Evolutionary conservation across 345 rosid genomes (phyloP), one percentile per base, ranked within the genome.

Genomic region (Punica granatum): DNA sequence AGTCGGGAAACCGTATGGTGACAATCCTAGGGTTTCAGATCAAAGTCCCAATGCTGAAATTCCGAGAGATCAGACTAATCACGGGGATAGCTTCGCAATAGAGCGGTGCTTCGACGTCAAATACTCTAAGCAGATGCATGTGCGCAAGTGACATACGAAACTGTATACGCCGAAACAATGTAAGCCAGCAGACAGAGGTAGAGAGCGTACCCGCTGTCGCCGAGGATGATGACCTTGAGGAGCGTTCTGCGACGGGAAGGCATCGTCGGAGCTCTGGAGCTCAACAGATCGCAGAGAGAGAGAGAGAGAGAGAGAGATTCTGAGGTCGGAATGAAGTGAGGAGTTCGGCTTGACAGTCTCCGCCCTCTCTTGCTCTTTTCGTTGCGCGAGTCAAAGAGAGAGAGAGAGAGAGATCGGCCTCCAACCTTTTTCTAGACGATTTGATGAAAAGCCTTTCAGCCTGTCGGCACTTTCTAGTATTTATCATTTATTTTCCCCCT

Each of bases 181-280:
- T 68, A 25, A 30, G 26, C 53, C 18, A 13, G 4, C 16, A 13
- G 23, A 37, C 49, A 30, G 30, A 39, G 8, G 0, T 19, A 36
- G 19, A 31, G 49, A 36, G 63, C 36, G 75, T 42, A 94, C 99
- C 97, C 99, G 85, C 97, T 91, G 70, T 94, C 99, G 37, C 97
- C 97, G 82, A 94, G 96, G 76, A 94, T 89, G 78, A 94, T 94
- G 87, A 94, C 95, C 85, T 91, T 91, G 66, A 89, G 78, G 73
- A 94, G 97, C 67, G 92, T 90, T 53, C 92, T 86, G 69, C 97
- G 75, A 59, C 96, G 95, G 35, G 98, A 89, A 44, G 97, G 90
- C 98, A 93, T 90, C 80, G 81, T 70, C 28, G 32, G 62, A 72
- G n/a, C 30, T 51, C 31, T 2, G 68, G 65, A 21, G 1, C 49